phyloP scores from a whole-genome alignment of 345 rosid genomes.

The Citrus unshiu region DNA sequence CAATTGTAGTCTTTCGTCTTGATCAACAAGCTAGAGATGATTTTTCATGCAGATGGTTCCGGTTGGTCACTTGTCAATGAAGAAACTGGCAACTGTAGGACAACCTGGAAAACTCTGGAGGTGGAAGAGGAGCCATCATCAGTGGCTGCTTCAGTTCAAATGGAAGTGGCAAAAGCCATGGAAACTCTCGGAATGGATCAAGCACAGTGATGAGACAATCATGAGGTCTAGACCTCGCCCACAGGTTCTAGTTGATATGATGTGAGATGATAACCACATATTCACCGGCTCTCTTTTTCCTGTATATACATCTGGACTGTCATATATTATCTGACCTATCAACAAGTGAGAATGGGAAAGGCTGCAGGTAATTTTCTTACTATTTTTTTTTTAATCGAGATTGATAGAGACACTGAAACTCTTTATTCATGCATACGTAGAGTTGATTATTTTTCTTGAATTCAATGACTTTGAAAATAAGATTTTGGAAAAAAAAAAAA shows the following conservation, averaged over 20 bases:
- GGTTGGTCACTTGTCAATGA: conserved; percentile 48
- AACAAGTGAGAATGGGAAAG: conserved; percentile 4
- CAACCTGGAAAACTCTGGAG: conserved; percentile 78
- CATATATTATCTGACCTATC: conserved; percentile 10
- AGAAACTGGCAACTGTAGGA: conserved; percentile 38
- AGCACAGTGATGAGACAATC: conserved; percentile 66
- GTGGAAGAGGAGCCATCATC: conserved; percentile 89
- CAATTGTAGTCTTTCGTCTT: background rate
- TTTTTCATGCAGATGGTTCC: conserved; percentile 52
- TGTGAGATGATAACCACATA: conserved; percentile 24
- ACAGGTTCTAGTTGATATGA: conserved; percentile 28
- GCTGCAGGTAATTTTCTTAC: conserved; percentile 27
- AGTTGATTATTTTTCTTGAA: background rate
- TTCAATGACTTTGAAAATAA: background rate
- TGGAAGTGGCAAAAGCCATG: conserved; percentile 96
- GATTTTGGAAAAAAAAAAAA: too few relatives aligned
- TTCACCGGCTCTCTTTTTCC: conserved; percentile 13
- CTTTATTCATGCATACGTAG: background rate
- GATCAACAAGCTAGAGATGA: conserved; percentile 8
- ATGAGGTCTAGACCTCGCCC: conserved; percentile 47
- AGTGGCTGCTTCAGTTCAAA: conserved; percentile 83
- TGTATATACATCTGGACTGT: conserved; percentile 21
- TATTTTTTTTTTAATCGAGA: background rate
- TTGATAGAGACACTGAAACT: background rate
- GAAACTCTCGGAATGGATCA: conserved; percentile 80